A percentile compares a stretch with the other conserved stretches of the same genome.
Evolutionary conservation across 176 grass and related monocot species (phyloP).

Genomic region (Puccinellia tenuiflora): DNA sequence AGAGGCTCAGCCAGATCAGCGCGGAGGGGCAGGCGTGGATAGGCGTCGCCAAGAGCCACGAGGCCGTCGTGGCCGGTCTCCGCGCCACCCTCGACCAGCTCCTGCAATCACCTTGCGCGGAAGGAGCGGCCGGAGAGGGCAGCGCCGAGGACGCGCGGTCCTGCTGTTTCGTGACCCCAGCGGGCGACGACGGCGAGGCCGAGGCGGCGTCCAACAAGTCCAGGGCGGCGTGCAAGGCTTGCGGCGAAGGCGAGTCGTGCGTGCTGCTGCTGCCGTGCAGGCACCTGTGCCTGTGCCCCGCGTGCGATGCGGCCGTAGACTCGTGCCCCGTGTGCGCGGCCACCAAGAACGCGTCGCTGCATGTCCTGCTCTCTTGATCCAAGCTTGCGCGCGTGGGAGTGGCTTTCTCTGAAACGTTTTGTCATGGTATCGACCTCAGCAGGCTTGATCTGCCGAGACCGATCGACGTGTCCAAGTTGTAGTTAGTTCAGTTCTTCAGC

Average conservation of each 20-base stretch:
- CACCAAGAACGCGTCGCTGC: conserved; percentile 47
- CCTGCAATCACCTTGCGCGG: background rate
- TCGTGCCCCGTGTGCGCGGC: conserved; percentile 44
- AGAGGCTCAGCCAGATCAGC: conserved; percentile 27
- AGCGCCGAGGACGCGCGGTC: conserved; percentile 12
- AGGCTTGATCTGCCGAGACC: too few relatives aligned
- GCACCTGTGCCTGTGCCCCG: conserved; percentile 57
- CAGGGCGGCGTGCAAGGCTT: conserved; percentile 17
- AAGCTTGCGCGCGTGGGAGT: background rate
- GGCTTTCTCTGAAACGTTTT: too few relatives aligned
- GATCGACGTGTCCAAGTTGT: too few relatives aligned
- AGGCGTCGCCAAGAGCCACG: conserved; percentile 39
- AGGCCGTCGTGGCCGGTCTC: conserved; percentile 36
- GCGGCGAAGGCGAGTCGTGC: conserved; percentile 20
- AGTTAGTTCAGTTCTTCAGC: too few relatives aligned
- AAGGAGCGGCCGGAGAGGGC: background rate
- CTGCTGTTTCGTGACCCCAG: conserved; percentile 32
- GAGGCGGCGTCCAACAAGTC: background rate
- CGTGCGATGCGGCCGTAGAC: conserved; percentile 24
- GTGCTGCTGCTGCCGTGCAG: conserved; percentile 66
- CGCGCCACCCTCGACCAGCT: conserved; percentile 42
- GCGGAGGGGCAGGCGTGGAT: conserved; percentile 53
- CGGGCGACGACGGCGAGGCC: background rate
- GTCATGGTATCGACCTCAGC: too few relatives aligned
- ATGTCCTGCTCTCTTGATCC: conserved; percentile 34